A percentile compares a stretch with the other conserved stretches of the same genome.
Evolutionary conservation across 371 early-diverging fungal genomes (phyloP).

Genomic region (Sporodiniella umbellata): DNA sequence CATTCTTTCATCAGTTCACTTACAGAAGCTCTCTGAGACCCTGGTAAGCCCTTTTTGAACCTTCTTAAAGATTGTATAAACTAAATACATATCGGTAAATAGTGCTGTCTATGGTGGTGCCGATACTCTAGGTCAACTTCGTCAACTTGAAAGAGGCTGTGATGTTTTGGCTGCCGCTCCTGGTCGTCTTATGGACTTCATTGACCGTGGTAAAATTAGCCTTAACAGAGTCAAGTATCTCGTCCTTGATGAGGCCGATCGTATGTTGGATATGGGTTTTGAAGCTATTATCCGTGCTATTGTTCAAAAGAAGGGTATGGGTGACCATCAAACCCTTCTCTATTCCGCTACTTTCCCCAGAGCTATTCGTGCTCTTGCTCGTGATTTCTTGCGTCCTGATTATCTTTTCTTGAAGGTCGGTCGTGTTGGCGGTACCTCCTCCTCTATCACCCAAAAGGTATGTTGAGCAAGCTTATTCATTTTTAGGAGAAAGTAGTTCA

Average conservation of each 20-base stretch:
- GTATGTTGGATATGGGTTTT: conserved; percentile 99
- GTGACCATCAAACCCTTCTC: conserved; percentile 94
- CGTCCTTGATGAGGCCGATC: conserved; percentile 98
- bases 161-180: conserved; percentile 99
- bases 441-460: conserved; percentile 47
- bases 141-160: conserved; percentile 79
- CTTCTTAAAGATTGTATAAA: neutral
- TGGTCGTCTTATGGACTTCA: conserved; percentile 95
- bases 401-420: conserved; percentile 48
- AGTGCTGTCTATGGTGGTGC: conserved; percentile 93
- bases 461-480: no score
- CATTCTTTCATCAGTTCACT: no score
- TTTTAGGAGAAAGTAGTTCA: no score
- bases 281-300: conserved; percentile 93
- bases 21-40: conserved; percentile 47
- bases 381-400: conserved; percentile 82
- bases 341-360: conserved; percentile 99
- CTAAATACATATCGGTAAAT: no score
- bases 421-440: conserved; percentile 57
- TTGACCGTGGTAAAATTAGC: conserved; percentile 76
- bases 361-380: conserved; percentile 86
- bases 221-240: conserved; percentile 83
- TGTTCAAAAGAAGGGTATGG: conserved; percentile 80
- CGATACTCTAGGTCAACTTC: conserved; percentile 76
- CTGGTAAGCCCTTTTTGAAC: conserved; percentile 25